phyloP scores from a whole-genome alignment of 768 basidiomycete genomes.

The Antrodiella citrinella region DNA sequence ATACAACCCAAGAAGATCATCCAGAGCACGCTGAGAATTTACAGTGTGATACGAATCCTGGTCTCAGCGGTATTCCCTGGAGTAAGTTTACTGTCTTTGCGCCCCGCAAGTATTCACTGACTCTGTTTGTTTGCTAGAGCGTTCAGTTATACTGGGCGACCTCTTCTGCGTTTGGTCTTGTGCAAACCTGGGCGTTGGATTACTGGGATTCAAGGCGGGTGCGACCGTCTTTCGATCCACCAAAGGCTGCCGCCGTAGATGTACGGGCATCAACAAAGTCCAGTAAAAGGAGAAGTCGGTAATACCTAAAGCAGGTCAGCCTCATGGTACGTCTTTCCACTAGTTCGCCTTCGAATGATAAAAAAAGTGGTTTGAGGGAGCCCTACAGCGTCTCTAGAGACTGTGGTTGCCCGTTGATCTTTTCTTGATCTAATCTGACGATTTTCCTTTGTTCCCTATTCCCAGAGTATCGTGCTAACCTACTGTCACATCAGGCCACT shows the following conservation, averaged over 20 bases:
- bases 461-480: not conserved
- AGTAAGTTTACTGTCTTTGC: conserved; percentile 32
- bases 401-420: conserved; percentile 46
- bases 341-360: conserved; percentile 41
- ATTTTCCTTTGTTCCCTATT: conserved; percentile 1
- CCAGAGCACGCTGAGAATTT: conserved; percentile 43
- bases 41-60: conserved; percentile 61
- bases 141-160: conserved; percentile 72
- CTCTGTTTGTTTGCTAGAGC: too few species aligned
- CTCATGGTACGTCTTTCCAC: not conserved
- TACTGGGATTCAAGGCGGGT: conserved; percentile 44
- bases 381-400: conserved; percentile 29
- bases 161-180: conserved; percentile 64
- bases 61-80: conserved; percentile 65
- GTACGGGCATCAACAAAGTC: too few species aligned
- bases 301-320: not conserved
- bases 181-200: conserved; percentile 70
- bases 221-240: not conserved
- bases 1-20: conserved; percentile 41
- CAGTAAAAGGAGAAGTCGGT: too few species aligned
- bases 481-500: conserved; percentile 1
- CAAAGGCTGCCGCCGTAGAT: too few species aligned
- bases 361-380: conserved; percentile 71
- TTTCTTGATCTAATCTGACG: conserved; percentile 94
- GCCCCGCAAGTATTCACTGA: too few species aligned